phyloP scores from a whole-genome alignment of 192 early-diverging fungal species.

The Backusella parvicylindrica region DNA sequence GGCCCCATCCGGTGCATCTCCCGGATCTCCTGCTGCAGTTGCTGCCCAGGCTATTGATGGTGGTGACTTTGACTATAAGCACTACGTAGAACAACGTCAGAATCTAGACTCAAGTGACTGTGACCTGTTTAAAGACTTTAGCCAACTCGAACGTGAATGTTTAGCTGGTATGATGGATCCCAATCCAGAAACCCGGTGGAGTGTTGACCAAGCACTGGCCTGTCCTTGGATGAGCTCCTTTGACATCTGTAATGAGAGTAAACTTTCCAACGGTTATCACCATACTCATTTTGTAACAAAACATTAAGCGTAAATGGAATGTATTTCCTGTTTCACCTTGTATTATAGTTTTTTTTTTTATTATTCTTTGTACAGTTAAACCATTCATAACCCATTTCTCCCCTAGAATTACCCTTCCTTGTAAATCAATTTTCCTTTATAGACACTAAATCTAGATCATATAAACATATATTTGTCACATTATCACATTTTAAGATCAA shows the following conservation, averaged over 20 bases:
- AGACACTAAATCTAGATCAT: neutral
- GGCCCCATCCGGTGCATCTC: neutral
- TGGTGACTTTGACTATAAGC: slow-evolving; percentile 17
- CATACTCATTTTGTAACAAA: slow-evolving; percentile 13
- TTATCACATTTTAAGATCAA: neutral
- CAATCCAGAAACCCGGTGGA: slow-evolving; percentile 40
- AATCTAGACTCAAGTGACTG: slow-evolving; percentile 16
- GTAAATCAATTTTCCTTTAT: neutral
- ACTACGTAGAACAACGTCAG: slow-evolving; percentile 16
- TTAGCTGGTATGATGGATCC: slow-evolving; percentile 38
- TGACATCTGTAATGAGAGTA: slow-evolving; percentile 40
- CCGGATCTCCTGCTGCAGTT: slow-evolving; percentile 21
- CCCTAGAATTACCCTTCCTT: neutral
- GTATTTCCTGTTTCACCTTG: neutral
- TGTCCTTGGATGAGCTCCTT: slow-evolving; percentile 39
- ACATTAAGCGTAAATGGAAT: neutral
- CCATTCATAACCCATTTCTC: neutral
- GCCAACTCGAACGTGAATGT: slow-evolving; percentile 27
- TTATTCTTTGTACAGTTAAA: neutral
- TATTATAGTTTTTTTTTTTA: neutral
- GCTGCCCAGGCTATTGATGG: slow-evolving; percentile 20
- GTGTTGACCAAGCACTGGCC: slow-evolving; percentile 32
- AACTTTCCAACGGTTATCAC: slow-evolving; percentile 26
- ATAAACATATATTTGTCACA: neutral
- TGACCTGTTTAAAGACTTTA: neutral